phyloP scores from a whole-genome alignment of 768 basidiomycete genomes.

The Lepiota venenata region DNA sequence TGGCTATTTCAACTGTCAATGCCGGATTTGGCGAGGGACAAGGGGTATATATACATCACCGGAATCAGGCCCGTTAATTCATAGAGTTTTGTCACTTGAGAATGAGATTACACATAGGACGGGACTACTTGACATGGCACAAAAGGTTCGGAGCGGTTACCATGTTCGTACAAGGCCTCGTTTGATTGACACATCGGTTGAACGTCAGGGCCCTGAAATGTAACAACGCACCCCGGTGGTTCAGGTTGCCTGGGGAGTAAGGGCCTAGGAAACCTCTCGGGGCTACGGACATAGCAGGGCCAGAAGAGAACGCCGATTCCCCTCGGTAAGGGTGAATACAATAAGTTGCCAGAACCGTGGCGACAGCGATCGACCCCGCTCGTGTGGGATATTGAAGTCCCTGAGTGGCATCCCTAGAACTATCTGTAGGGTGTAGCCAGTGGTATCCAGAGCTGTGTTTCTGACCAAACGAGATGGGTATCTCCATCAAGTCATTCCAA shows the following conservation, averaged over 20 bases:
- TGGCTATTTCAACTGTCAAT: no score
- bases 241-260: not conserved
- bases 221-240: not conserved
- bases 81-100: no score
- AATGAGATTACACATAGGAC: no score
- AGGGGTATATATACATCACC: no score
- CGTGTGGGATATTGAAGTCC: not conserved
- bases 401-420: not conserved
- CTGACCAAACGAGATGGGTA: not conserved
- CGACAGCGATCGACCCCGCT: not conserved
- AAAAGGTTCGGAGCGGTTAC: not conserved
- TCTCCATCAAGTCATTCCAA: not conserved
- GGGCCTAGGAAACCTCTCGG: no score
- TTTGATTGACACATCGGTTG: not conserved
- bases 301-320: not conserved
- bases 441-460: no score
- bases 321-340: not conserved
- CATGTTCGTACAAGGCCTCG: not conserved
- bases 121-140: not conserved
- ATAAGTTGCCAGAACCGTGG: not conserved
- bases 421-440: not conserved
- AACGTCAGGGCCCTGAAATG: not conserved
- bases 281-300: not conserved
- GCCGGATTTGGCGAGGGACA: no score
- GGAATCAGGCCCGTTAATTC: no score